Percentiles rank a stretch among this genome's conserved stretches.
Evolutionary conservation across 1,139 yeast species (phyloP).

Genomic region (Taphrina pruni): DNA sequence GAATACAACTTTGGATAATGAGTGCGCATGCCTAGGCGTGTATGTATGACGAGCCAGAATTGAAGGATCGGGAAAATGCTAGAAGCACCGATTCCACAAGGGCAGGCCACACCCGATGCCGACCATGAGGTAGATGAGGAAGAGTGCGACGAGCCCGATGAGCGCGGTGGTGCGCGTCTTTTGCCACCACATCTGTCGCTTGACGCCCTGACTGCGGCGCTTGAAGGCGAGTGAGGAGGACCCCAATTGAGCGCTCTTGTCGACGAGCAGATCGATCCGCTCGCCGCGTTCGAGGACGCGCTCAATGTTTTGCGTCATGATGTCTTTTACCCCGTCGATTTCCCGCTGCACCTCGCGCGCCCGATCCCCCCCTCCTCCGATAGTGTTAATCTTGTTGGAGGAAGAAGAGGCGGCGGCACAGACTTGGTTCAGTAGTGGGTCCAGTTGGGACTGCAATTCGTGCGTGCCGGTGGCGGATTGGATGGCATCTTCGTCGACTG

Average conservation of each 20-base stretch:
- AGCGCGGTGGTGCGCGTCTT: conserved; percentile 55
- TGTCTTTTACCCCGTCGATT: conserved; percentile 53
- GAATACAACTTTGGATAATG: too few species aligned
- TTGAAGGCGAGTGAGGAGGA: conserved; percentile 73
- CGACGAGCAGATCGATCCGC: conserved; percentile 72
- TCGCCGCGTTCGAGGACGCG: conserved; percentile 77
- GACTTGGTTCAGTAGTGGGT: conserved; percentile 32
- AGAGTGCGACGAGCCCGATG: conserved; percentile 17
- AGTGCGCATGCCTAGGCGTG: too few species aligned
- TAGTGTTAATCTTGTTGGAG: neutral
- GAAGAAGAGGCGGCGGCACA: conserved; percentile 9
- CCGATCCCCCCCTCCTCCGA: neutral
- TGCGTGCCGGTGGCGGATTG: conserved; percentile 45
- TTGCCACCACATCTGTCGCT: conserved; percentile 69
- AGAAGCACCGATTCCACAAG: conserved; percentile 31
- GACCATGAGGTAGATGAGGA: conserved; percentile 30
- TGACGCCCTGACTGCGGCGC: conserved; percentile 68
- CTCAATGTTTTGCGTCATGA: conserved; percentile 55
- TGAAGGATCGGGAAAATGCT: neutral
- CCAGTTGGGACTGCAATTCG: conserved; percentile 39
- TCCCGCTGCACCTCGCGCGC: conserved; percentile 51
- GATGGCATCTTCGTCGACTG: conserved; percentile 39
- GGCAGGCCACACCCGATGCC: conserved; percentile 39
- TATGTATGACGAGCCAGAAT: too few species aligned
- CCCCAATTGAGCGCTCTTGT: conserved; percentile 79